These are phyloP conservation scores for Boletus barrowsii DNA, from an alignment of 768 basidiomycete genomes.

Conservation along the genomic window DNA sequence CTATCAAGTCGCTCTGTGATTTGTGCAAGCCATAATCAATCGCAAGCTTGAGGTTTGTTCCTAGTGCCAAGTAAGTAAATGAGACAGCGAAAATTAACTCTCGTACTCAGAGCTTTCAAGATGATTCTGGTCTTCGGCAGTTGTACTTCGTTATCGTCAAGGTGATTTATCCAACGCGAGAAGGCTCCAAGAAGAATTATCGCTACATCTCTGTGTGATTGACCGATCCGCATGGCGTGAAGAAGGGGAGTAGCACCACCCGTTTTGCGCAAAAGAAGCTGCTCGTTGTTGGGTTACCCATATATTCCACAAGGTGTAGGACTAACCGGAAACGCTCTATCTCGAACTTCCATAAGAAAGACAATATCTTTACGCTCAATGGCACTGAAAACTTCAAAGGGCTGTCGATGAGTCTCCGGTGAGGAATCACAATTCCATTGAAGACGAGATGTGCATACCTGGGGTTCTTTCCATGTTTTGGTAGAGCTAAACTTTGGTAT, in stretches of 20 bases:
- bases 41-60: constrained; percentile 84
- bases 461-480: constrained; percentile 49
- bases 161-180: constrained; percentile 86
- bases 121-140: constrained; percentile 64
- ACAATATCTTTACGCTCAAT: constrained; percentile 82
- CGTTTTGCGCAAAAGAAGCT: constrained; percentile 81
- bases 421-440: not conserved
- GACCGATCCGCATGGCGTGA: constrained; percentile 82
- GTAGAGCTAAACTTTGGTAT: constrained; percentile 11
- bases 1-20: constrained; percentile 79
- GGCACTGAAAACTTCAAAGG: constrained; percentile 74
- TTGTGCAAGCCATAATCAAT: constrained; percentile 85
- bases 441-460: constrained; percentile 34
- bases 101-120: constrained; percentile 76
- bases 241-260: constrained; percentile 87
- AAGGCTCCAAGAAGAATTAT: constrained; percentile 87
- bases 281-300: not conserved
- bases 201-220: constrained; percentile 75
- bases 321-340: constrained; percentile 75
- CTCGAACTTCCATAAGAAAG: constrained; percentile 80
- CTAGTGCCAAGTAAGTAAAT: constrained; percentile 64
- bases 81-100: constrained; percentile 69
- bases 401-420: constrained; percentile 27
- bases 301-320: not conserved
- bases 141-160: constrained; percentile 76